Percentiles rank a stretch among this genome's conserved stretches.
These are phyloP conservation scores for Amylocarpus encephaloides DNA, from an alignment of 2,329 filamentous ascomycete species.

Conservation along the genomic window DNA sequence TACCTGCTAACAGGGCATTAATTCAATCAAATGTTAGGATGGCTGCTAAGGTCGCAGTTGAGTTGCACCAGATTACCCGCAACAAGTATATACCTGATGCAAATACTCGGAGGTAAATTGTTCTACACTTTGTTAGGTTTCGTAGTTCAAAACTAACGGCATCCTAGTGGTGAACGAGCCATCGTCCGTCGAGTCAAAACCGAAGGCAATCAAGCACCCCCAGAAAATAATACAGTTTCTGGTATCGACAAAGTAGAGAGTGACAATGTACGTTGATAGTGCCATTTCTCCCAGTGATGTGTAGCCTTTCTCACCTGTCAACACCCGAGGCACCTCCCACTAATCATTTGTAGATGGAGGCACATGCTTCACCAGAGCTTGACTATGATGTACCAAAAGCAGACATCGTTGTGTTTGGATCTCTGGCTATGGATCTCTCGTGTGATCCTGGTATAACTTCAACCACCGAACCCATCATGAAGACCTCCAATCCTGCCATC, in stretches of 20 bases:
- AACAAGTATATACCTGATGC: background rate
- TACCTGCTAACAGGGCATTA: conserved; percentile 57
- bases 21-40: conserved; percentile 61
- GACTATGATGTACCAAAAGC: conserved; percentile 16
- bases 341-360: too few species aligned
- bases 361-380: background rate
- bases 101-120: background rate
- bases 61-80: conserved; percentile 28
- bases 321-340: too few species aligned
- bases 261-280: too few species aligned
- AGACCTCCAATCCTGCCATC: conserved; percentile 79
- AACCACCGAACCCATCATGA: background rate
- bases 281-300: too few species aligned
- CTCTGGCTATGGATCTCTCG: conserved; percentile 78
- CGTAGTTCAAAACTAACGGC: too few species aligned
- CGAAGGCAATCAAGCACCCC: too few species aligned
- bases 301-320: too few species aligned
- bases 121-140: background rate
- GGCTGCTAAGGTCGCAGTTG: conserved; percentile 58
- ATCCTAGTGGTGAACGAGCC: too few species aligned
- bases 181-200: too few species aligned
- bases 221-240: too few species aligned
- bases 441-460: conserved; percentile 62
- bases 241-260: too few species aligned
- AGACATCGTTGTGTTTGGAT: conserved; percentile 84